A percentile compares a stretch with the other conserved stretches of the same genome.
phyloP scores from a whole-genome alignment of 31 red algal genomes.

The Asparagopsis taxiformis region DNA sequence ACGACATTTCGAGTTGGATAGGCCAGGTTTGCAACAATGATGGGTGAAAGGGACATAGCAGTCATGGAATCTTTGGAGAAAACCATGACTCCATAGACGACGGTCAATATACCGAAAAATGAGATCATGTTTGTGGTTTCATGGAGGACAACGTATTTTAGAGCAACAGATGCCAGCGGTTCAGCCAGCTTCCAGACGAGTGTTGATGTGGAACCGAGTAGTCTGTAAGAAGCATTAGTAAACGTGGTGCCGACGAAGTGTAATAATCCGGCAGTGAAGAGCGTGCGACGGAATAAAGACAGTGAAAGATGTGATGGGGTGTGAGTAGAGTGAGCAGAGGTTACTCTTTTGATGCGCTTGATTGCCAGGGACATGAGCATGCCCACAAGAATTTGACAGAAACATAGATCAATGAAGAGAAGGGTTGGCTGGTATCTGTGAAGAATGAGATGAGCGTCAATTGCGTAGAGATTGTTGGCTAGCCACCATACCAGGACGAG shows the following conservation, averaged over 20 bases:
- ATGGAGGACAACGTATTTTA: conserved; percentile 3
- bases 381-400: conserved; percentile 6
- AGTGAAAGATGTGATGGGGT: no score
- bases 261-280: neutral
- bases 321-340: neutral
- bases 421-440: neutral
- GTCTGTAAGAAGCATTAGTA: conserved; percentile 22
- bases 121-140: neutral
- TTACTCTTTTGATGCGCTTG: neutral
- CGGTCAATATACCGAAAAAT: neutral
- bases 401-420: conserved; percentile 10
- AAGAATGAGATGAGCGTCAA: conserved; percentile 7
- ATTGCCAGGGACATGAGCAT: neutral
- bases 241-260: conserved; percentile 1
- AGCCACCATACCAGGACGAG: conserved; percentile 17
- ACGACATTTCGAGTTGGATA: conserved; percentile 6
- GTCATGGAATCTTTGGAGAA: neutral
- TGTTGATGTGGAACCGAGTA: conserved; percentile 18
- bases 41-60: conserved; percentile 4
- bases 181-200: conserved; percentile 38
- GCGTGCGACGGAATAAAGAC: no score
- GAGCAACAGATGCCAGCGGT: conserved; percentile 2
- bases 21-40: conserved; percentile 12
- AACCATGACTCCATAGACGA: conserved; percentile 8
- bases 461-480: conserved; percentile 15